These are phyloP conservation scores for Alternaria triticimaculans DNA, from an alignment of 2,329 filamentous ascomycete genomes.

Conservation along the genomic window DNA sequence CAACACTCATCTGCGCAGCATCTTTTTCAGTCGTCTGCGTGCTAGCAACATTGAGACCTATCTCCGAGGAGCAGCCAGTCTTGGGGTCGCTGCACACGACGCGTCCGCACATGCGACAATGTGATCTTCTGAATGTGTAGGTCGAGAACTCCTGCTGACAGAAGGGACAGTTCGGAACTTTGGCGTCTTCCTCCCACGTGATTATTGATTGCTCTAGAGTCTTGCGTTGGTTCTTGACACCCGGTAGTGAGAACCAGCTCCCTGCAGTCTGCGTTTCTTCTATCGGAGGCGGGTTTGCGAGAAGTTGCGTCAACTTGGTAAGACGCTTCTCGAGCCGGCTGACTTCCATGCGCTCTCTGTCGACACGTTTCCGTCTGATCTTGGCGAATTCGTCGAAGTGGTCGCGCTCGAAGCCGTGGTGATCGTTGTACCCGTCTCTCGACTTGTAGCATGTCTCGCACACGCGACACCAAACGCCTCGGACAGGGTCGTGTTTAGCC, in stretches of 20 bases:
- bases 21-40: conserved; percentile 51
- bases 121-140: conserved; percentile 91
- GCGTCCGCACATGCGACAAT: conserved; percentile 90
- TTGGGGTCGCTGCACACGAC: conserved; percentile 89
- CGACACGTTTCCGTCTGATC: conserved; percentile 77
- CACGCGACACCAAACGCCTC: conserved; percentile 91
- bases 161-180: conserved; percentile 83
- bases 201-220: conserved; percentile 89
- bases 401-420: conserved; percentile 72
- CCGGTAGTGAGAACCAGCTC: conserved; percentile 64
- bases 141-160: conserved; percentile 95
- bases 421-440: conserved; percentile 92
- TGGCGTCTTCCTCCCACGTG: conserved; percentile 90
- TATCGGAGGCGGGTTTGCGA: conserved; percentile 73
- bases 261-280: conserved; percentile 62
- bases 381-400: conserved; percentile 74
- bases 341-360: conserved; percentile 85
- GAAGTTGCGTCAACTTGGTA: conserved; percentile 84
- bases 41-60: conserved; percentile 76
- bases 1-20: conserved; percentile 69
- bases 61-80: conserved; percentile 83
- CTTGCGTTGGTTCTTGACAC: conserved; percentile 74
- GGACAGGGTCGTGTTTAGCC: conserved; percentile 85
- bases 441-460: conserved; percentile 99
- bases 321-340: conserved; percentile 90